A percentile compares a stretch with the other conserved stretches of the same genome.
Conservation (phyloP, 345 rosid genomes). For the Populus simonii region DNA sequence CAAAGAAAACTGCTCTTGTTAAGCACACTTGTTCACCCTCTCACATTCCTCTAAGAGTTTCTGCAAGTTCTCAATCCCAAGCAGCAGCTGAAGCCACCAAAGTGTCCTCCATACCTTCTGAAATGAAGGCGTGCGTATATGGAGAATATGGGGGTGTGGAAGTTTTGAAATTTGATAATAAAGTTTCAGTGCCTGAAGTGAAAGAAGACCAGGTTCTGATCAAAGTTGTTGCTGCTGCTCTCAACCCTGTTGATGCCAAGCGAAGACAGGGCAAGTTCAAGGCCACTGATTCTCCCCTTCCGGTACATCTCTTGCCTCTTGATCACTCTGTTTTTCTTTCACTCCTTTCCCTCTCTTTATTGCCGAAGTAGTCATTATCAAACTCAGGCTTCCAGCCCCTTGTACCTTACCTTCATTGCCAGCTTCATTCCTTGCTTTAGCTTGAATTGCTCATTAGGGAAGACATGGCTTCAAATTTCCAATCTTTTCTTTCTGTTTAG, state of each 20-base stretch:
- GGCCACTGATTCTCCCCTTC: constrained; percentile 88
- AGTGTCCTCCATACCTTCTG: constrained; percentile 41
- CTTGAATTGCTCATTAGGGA: too few relatives aligned
- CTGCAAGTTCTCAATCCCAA: constrained; percentile 57
- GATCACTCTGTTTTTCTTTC: neutral
- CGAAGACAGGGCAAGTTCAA: constrained; percentile 90
- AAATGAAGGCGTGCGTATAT: constrained; percentile 88
- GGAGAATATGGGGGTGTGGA: constrained; percentile 78
- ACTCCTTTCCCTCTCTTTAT: neutral
- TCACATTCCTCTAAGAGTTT: constrained; percentile 35
- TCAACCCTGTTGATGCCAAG: constrained; percentile 87
- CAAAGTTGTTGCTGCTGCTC: constrained; percentile 83
- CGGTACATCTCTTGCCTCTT: constrained; percentile 36
- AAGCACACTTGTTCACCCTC: constrained; percentile 14
- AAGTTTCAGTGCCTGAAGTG: constrained; percentile 66
- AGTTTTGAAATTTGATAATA: constrained; percentile 69
- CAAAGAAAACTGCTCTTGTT: constrained; percentile 6
- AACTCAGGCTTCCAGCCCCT: too few relatives aligned
- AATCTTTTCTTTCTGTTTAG: neutral
- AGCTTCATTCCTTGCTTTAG: too few relatives aligned
- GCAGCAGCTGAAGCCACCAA: constrained; percentile 35
- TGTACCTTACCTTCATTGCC: too few relatives aligned
- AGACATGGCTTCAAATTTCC: neutral
- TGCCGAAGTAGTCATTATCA: neutral
- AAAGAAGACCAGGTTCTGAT: constrained; percentile 82